Percentiles rank a stretch among this genome's conserved stretches.
These are phyloP conservation scores for Avena atlantica DNA, from an alignment of 176 grass and related monocot genomes.

Conservation along the genomic window DNA sequence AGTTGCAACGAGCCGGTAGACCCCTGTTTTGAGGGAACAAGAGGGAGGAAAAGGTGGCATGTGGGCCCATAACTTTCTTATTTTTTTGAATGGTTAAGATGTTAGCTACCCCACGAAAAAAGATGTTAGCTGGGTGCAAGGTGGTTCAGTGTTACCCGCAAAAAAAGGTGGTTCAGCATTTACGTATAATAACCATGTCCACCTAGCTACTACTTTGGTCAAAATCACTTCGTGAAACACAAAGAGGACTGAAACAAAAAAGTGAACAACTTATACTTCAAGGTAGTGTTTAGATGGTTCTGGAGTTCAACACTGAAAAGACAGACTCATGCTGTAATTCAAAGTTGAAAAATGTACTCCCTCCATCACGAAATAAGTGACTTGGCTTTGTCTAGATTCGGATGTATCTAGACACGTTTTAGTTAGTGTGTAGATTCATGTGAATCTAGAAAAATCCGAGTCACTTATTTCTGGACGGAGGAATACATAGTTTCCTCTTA, in stretches of 20 bases:
- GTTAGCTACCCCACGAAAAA: too few species aligned
- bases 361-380: too few species aligned
- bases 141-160: neutral
- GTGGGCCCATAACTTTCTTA: neutral
- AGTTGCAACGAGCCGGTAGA: neutral
- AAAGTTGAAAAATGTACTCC: neutral
- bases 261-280: neutral
- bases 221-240: constrained; percentile 1
- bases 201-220: neutral
- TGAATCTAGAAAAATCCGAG: too few species aligned
- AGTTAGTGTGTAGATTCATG: too few species aligned
- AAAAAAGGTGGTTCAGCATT: neutral
- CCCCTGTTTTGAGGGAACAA: neutral
- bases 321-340: neutral
- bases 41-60: neutral
- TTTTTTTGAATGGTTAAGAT: neutral
- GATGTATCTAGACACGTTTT: too few species aligned
- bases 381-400: too few species aligned
- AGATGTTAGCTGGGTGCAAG: neutral
- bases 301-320: neutral
- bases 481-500: neutral
- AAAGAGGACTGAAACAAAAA: neutral
- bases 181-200: neutral
- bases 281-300: neutral
- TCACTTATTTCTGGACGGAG: too few species aligned